Base-by-base conservation (phyloP, 176 grass and related monocot genomes). In the Cocos nucifera region DNA sequence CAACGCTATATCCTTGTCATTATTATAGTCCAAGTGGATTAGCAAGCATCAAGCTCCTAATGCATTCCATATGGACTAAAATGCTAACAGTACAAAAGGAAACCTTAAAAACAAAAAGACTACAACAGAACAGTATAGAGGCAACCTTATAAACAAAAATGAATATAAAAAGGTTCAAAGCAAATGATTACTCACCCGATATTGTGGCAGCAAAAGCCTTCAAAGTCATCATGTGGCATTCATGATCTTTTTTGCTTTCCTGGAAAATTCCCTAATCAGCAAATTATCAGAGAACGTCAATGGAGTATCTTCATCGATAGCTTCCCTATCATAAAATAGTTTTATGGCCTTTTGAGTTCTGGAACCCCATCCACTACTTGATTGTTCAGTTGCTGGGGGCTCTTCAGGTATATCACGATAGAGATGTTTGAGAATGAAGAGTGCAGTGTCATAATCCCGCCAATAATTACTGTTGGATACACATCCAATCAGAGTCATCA, bases 321-420 rank as follows among this genome's bases (percentile, higher is more conserved):
- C 73, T 75, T 97, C 76, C 70, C 81, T 86, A 59, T 83, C 84
- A 61, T 88, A 97, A 61, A 97, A 91, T 49, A 85, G 59, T 64
- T 79, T 85, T 58, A 75, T 56, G 23, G 81, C 78, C 56, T 8
- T 49, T 80, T 51, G 71, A 66, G 59, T 53, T 39, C 58, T 50
- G 4, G 50, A 9, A 17, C 22, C 51, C 28, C 2, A 22, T 53
- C 49, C 18, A 39, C 6, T 23, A 53, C 22, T 9, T 44, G 35
- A 44, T 14, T 44, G 35, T 32, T 63, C 81, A 58, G 84, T 63
- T 50, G 59, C 20, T 22, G 81, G 84, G 57, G 92, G 50, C 30
- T 97, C 92, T 63, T 97, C 92, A 53, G 87, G 83, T 77, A 97
- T 85, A 77, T 85, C 81, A 64, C 86, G 72, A 71, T 97, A 97